These are phyloP conservation scores for Trypethelium eluteriae DNA, from an alignment of 495 filamentous ascomycete species.

Conservation along the genomic window DNA sequence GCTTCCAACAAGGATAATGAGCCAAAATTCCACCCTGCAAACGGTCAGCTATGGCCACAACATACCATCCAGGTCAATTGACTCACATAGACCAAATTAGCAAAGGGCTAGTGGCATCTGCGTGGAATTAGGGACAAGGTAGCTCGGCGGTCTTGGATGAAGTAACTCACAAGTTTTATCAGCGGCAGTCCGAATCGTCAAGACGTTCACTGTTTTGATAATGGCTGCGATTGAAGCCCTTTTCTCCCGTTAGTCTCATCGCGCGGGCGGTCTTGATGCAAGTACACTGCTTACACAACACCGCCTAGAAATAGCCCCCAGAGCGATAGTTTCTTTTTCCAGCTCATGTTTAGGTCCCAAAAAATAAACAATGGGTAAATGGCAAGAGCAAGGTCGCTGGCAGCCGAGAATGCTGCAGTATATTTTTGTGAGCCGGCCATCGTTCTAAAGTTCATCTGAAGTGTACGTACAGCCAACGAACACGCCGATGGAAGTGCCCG, in stretches of 20 bases:
- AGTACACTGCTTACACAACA: neutral
- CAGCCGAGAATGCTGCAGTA: conserved; percentile 4
- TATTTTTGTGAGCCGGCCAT: neutral
- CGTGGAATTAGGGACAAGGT: neutral
- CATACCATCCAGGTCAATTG: neutral
- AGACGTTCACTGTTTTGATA: neutral
- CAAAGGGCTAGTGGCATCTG: neutral
- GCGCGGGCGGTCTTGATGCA: neutral
- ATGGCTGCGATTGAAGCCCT: neutral
- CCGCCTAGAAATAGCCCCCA: conserved; percentile 15
- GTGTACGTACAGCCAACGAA: conserved; percentile 8
- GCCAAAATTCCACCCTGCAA: conserved; percentile 12
- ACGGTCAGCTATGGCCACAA: neutral
- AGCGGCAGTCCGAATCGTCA: neutral
- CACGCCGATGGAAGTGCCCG: neutral
- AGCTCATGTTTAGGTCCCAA: conserved; percentile 16
- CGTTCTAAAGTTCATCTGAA: neutral
- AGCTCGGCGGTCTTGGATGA: neutral
- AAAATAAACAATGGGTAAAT: conserved; percentile 19
- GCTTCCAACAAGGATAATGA: conserved; percentile 13
- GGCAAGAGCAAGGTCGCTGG: conserved; percentile 14
- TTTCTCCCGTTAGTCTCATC: neutral
- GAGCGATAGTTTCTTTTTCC: conserved; percentile 11
- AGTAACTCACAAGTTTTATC: conserved; percentile 8
- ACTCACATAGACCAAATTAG: conserved; percentile 6